Conservation (phyloP, 2,329 filamentous ascomycete species). For the Pyricularia sp. region DNA sequence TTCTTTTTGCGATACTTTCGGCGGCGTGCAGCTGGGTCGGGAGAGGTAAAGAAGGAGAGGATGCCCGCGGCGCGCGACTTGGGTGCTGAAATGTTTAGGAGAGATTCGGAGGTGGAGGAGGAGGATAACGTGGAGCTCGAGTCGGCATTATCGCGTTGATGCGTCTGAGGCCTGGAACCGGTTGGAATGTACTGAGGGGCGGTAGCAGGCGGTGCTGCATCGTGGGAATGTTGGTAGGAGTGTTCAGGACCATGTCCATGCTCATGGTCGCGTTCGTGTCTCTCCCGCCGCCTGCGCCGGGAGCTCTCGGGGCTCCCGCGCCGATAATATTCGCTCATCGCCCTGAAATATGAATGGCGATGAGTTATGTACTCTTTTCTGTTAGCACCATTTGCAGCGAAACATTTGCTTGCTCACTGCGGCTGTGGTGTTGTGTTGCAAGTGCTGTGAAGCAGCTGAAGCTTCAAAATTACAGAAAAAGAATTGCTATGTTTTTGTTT, state of each 20-base stretch:
- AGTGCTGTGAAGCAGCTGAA: not conserved
- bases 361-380: not conserved
- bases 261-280: slow-evolving; percentile 13
- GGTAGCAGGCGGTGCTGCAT: not conserved
- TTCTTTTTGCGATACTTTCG: slow-evolving; percentile 19
- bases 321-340: slow-evolving; percentile 39
- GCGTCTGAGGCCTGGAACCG: slow-evolving; percentile 5
- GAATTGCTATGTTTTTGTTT: slow-evolving; percentile 3
- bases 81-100: slow-evolving; percentile 20
- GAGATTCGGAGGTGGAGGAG: slow-evolving; percentile 20
- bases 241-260: not conserved
- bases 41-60: slow-evolving; percentile 20
- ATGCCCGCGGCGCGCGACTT: slow-evolving; percentile 15
- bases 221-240: not conserved
- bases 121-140: slow-evolving; percentile 16
- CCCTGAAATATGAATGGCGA: slow-evolving; percentile 14
- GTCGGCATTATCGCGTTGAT: slow-evolving; percentile 12
- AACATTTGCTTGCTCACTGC: not conserved
- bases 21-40: slow-evolving; percentile 11
- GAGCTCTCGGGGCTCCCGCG: slow-evolving; percentile 43
- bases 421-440: not conserved
- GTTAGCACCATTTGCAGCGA: not conserved
- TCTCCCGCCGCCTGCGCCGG: slow-evolving; percentile 32
- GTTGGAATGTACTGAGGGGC: slow-evolving; percentile 4
- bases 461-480: not conserved